Evolutionary conservation across 257 asterid genomes (phyloP), one percentile per base, ranked within the genome.

Genomic region (Nicotiana noctiflora): DNA sequence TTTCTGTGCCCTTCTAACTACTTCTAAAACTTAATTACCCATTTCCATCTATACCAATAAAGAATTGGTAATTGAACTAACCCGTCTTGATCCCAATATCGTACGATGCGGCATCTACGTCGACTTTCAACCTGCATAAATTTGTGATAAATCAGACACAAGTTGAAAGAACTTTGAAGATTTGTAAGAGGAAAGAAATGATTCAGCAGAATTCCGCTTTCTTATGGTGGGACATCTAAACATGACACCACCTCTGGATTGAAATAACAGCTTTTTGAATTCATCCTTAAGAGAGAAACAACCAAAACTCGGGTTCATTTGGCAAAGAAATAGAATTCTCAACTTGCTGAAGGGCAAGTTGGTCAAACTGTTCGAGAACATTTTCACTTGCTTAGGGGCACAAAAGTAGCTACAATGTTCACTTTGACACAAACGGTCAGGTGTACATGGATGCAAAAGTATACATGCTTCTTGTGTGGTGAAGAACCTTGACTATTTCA

Each of bases 31-130:
- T 55, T 49, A 74, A 74, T 8, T 6, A 74, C 40, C 78, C 11
- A 74, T 74, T 74, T 49, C 31, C 78, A 49, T 49, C 61, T 49
- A 44, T 15, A 57, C 59, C 12, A 56, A 8, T 5, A 14, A 29
- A 31, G 79, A 49, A 15, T 18, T 52, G 79, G 37, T 14, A 62
- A 81, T 14, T 19, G 18, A 79, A 79, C 87, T 90, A 83, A 96
- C 99, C 99, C 98, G 63, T 96, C 99, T 88, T 96, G 99, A 86
- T 89, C 97, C 98, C 98, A 92, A 83, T 88, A 85, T 32, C 83
- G 97, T 82, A 91, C 60, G 53, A 94, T 90, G 79, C 85, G 93
- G 80, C 97, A 96, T 92, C 99, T 91, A 72, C 98, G 86, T 57
- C 97, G 95, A 84, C 99, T 91, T 89, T 96, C 95, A 85, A 94